Evolutionary conservation across 1,284 basidiomycete genomes (phyloP), one percentile per base, ranked within the genome.

Genomic region (Microbotryum saponariae): DNA sequence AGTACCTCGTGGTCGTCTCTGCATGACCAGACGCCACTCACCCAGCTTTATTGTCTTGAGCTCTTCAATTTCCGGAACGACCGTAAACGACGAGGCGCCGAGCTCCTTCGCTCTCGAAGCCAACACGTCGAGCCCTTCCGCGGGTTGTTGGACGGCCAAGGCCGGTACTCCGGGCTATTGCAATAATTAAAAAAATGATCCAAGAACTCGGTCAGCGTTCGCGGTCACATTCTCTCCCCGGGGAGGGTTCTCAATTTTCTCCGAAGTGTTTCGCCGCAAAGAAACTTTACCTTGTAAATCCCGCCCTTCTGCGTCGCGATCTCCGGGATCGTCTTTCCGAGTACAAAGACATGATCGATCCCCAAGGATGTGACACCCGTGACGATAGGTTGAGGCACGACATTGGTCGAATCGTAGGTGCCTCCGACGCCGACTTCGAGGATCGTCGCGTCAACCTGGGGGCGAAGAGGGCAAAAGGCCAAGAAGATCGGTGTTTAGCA

Each of bases 371-470:
- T 89, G 48, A 98, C 81, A 8, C 92, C 96, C 0, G 93, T 90
- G 6, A 89, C 88, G 23, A 93, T 74, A 0, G 96, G 96, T 64
- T 82, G 83, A 0, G 91, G 91, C 1, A 98, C 91, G 64, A 97
- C 85, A 73, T 99, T 99, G 33, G 96, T 99, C 71, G 91, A 91
- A 74, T 99, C 96, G 73, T 90, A 92, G 27, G 83, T 82, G 23
- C 96, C 96, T 20, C 96, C 96, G 23, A 99, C 88, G 18, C 96
- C 96, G 45, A 98, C 96, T 80, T 99, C 96, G 37, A 99, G 81
- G 51, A 99, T 83, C 1, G 93, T 92, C 5, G 91, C 92, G 70
- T 91, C 85, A 20, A 89, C 85, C 77, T 82, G 71, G 18, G 1
- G 2, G 46, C n/a, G 1, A 7, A 7, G 23, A 69, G 56, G 12